phyloP scores from a whole-genome alignment of 306 rosid species.

The Begonia loranthoides region DNA sequence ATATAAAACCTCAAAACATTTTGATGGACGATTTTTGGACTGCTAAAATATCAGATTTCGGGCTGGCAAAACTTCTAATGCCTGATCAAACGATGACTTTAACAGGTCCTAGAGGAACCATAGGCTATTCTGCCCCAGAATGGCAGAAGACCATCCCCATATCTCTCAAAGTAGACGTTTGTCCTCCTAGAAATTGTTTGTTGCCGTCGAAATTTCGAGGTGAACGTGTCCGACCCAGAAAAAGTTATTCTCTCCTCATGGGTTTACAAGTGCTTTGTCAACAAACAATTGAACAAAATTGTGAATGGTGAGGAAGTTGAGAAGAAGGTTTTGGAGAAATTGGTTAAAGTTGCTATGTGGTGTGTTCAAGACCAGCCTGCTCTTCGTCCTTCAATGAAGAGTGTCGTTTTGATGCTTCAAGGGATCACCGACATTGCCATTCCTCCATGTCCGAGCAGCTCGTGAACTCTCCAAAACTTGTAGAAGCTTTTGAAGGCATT shows the following conservation, averaged over 20 bases:
- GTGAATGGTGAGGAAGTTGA: too few species aligned
- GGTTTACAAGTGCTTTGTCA: too few species aligned
- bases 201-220: constrained; percentile 9
- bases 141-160: constrained; percentile 11
- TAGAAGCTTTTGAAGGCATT: too few species aligned
- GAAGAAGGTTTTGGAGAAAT: too few species aligned
- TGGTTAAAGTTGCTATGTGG: too few species aligned
- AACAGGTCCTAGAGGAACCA: constrained; percentile 20
- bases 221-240: not conserved
- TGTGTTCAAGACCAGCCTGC: constrained; percentile 12
- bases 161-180: constrained; percentile 7
- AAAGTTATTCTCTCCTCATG: too few species aligned
- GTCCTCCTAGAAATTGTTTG: constrained; percentile 5
- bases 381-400: constrained; percentile 18
- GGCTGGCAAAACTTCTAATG: constrained; percentile 16
- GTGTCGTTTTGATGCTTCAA: constrained; percentile 10
- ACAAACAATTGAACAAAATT: too few species aligned
- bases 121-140: constrained; percentile 14
- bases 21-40: constrained; percentile 10
- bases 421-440: constrained; percentile 7
- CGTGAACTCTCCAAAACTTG: too few species aligned
- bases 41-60: constrained; percentile 14
- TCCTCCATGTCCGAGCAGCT: constrained; percentile 11
- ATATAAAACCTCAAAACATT: too few species aligned
- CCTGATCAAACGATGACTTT: constrained; percentile 19